A percentile compares a stretch with the other conserved stretches of the same genome.
phyloP scores from a whole-genome alignment of 1,139 yeast species.

The Diutina pseudorugosa region DNA sequence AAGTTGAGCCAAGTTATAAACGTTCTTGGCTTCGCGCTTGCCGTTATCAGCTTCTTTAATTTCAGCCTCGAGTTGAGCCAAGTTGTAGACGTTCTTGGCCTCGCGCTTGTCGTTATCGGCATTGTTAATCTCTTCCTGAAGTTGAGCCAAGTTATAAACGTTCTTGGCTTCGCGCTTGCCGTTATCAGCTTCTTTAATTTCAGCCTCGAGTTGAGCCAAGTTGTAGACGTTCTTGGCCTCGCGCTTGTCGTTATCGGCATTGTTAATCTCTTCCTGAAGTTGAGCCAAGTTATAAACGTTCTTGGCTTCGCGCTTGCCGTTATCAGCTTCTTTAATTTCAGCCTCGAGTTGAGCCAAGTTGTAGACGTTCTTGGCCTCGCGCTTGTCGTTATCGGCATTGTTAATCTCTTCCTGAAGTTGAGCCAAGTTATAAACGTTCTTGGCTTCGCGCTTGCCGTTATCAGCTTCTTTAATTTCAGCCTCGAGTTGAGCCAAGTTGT shows the following conservation, averaged over 20 bases:
- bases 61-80: constrained; percentile 6
- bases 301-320: constrained; percentile 14
- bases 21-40: constrained; percentile 15
- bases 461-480: too few species aligned
- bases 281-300: constrained; percentile 8
- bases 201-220: background rate
- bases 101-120: background rate
- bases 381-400: constrained; percentile 3
- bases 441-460: constrained; percentile 8
- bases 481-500: constrained; percentile 7
- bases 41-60: constrained; percentile 6
- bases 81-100: constrained; percentile 4
- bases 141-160: constrained; percentile 7
- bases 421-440: constrained; percentile 11
- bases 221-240: background rate
- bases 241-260: background rate
- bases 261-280: background rate
- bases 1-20: constrained; percentile 6
- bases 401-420: constrained; percentile 3
- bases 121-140: constrained; percentile 4
- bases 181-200: background rate
- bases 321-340: background rate
- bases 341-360: constrained; percentile 1
- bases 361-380: constrained; percentile 11
- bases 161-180: constrained; percentile 7